phyloP scores from a whole-genome alignment of 306 rosid species.

The Ormosia semicastrata region DNA sequence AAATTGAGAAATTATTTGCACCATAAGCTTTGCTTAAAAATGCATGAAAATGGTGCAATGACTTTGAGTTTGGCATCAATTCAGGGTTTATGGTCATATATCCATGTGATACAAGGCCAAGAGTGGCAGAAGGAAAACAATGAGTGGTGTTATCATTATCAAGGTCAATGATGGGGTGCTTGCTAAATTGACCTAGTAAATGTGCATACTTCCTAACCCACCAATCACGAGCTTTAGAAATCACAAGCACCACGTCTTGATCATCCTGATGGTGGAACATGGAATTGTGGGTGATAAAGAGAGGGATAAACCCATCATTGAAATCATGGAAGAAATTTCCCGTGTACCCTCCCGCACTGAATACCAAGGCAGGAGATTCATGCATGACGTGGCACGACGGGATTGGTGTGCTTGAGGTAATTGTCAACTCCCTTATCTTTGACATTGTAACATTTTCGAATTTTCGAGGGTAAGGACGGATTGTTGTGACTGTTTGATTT shows the following conservation, averaged over 20 bases:
- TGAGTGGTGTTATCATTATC: conserved; percentile 45
- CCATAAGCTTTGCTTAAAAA: conserved; percentile 36
- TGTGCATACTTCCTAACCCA: conserved; percentile 40
- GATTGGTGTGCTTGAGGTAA: neutral
- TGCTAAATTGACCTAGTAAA: conserved; percentile 23
- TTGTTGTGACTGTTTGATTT: conserved; percentile 20
- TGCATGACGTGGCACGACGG: conserved; percentile 5
- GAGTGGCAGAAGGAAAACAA: conserved; percentile 44
- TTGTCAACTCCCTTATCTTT: conserved; percentile 20
- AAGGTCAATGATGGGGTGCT: conserved; percentile 39
- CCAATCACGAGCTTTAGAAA: conserved; percentile 48
- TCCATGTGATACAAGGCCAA: conserved; percentile 55
- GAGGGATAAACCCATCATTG: conserved; percentile 42
- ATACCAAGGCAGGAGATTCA: conserved; percentile 26
- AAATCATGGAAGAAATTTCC: conserved; percentile 53
- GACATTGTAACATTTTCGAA: conserved; percentile 25
- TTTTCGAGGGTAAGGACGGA: conserved; percentile 48
- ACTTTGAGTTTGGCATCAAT: conserved; percentile 13
- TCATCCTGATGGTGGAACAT: neutral
- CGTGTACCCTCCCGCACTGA: conserved; percentile 45
- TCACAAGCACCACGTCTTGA: conserved; percentile 28
- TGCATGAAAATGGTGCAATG: conserved; percentile 30
- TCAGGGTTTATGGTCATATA: conserved; percentile 31
- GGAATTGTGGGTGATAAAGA: conserved; percentile 42
- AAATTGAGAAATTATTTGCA: neutral